Base-by-base conservation (phyloP, 768 basidiomycete genomes). In the Suillus weaverae region DNA sequence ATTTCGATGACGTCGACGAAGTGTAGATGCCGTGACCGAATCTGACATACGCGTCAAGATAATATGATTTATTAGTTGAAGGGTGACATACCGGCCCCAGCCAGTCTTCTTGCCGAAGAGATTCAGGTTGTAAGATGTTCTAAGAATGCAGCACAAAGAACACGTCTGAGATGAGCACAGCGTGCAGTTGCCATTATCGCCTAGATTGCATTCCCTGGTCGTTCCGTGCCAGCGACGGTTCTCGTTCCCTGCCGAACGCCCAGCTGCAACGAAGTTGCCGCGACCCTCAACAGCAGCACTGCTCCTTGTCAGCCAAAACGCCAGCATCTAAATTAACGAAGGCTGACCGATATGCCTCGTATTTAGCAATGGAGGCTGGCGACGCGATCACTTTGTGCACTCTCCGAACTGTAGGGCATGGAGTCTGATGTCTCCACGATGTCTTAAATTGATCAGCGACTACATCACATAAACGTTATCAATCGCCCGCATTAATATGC, bases 1-100 rank as follows among this genome's bases (percentile, higher is more conserved):
- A 88, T 83, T 90, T 90, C 8, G 89, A 90, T n/a, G 89, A 89
- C 1, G 89, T 90, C n/a, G 87, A 87, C 6, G 88, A 89, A 1
- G 89, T 89, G 71, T 90, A 90, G 48, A 90, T 87, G 32, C 89
- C 89, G 43, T 84, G 84, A 32, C 89, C 89, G 59, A 90, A 89
- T 65, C 88, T 89, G 39, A 67, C 22, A 62, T 26, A 35, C 8
- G 36, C 5, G 22, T 20, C 54, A 64, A 6, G 2, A 38, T 36
- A 43, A 14, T 32, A 46, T 9, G 33, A 55, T n/a, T 13, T 9
- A 20, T 33, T 2, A 14, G 30, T 50, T 44, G 11, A 64, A 20
- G 8, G 2, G 30, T 38, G 20, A 67, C 79, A 60, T 70, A 85
- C 86, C 88, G 84, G 70, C 89, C 89, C 86, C 88, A 90, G 18